These are phyloP conservation scores for Pleurotus tuber-regium DNA, from an alignment of 768 basidiomycete genomes.

Conservation along the genomic window DNA sequence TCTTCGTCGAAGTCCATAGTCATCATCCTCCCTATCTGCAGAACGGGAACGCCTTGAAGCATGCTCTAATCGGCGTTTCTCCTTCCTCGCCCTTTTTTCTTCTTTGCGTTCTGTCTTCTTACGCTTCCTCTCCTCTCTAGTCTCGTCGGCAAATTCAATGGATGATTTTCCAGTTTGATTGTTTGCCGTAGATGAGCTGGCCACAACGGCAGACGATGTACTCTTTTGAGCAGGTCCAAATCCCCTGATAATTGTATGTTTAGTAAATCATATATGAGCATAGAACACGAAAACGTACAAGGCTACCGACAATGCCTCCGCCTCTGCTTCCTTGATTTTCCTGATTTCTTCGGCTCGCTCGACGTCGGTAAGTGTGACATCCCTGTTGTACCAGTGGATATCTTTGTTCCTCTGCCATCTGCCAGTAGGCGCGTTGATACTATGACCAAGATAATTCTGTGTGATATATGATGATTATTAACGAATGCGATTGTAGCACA, in stretches of 20 bases:
- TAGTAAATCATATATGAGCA: too few relatives aligned
- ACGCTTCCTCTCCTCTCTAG: constrained; percentile 49
- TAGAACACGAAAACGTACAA: too few relatives aligned
- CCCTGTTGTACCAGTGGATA: constrained; percentile 91
- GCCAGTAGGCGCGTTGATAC: constrained; percentile 92
- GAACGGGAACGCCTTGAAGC: constrained; percentile 26
- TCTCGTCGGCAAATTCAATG: too few relatives aligned
- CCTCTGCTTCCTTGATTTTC: constrained; percentile 83
- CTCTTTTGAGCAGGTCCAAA: constrained; percentile 57
- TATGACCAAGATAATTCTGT: constrained; percentile 93
- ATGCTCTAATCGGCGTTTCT: constrained; percentile 38
- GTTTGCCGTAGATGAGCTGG: constrained; percentile 14
- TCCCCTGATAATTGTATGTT: too few relatives aligned
- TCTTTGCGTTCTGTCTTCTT: constrained; percentile 57
- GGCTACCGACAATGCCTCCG: constrained; percentile 80
- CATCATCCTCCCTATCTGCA: constrained; percentile 16
- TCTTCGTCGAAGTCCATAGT: constrained; percentile 26
- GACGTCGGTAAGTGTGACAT: constrained; percentile 37
- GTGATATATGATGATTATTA: constrained; percentile 8
- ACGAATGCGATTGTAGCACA: neutral
- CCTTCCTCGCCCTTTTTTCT: constrained; percentile 56
- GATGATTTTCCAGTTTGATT: too few relatives aligned
- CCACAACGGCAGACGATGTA: constrained; percentile 14
- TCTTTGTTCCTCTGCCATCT: constrained; percentile 99
- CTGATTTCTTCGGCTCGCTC: constrained; percentile 72